Conservation (phyloP, 208 protist species). For the Leptomonas pyrrhocoris region DNA sequence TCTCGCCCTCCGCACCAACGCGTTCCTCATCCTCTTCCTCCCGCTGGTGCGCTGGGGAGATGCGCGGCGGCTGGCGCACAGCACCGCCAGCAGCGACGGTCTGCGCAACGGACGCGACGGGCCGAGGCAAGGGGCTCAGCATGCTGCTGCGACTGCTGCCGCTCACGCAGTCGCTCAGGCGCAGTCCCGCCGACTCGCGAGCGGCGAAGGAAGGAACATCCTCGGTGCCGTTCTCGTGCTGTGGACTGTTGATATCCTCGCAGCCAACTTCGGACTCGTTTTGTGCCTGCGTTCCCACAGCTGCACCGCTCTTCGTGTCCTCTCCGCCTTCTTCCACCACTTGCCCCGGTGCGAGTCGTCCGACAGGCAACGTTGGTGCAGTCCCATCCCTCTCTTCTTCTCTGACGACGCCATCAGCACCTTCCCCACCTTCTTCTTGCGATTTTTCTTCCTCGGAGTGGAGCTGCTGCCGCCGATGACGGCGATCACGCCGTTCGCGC, state of each 20-base stretch:
- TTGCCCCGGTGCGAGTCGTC: neutral
- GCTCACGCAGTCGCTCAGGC: neutral
- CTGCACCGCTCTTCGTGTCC: neutral
- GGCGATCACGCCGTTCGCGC: neutral
- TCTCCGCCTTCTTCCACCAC: slow-evolving; percentile 3
- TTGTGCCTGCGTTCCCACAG: no score
- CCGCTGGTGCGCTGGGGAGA: slow-evolving; percentile 15
- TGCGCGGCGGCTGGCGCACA: neutral
- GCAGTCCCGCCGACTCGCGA: neutral
- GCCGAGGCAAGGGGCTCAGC: slow-evolving; percentile 39
- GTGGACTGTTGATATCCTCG: no score
- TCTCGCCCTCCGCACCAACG: neutral
- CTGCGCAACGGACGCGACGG: slow-evolving; percentile 9
- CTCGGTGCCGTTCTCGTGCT: neutral
- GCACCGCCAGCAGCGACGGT: neutral
- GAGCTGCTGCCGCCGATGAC: neutral
- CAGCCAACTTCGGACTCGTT: no score
- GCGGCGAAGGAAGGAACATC: neutral
- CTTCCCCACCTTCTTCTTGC: neutral
- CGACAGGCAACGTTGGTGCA: neutral
- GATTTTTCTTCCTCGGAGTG: neutral
- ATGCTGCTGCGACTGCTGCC: slow-evolving; percentile 24
- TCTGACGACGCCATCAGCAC: neutral
- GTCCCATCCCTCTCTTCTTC: neutral
- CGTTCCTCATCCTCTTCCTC: slow-evolving; percentile 6